Evolutionary conservation across 768 basidiomycete species (phyloP), one percentile per base, ranked within the genome.

Genomic region (Rhizopogon vesiculosus): DNA sequence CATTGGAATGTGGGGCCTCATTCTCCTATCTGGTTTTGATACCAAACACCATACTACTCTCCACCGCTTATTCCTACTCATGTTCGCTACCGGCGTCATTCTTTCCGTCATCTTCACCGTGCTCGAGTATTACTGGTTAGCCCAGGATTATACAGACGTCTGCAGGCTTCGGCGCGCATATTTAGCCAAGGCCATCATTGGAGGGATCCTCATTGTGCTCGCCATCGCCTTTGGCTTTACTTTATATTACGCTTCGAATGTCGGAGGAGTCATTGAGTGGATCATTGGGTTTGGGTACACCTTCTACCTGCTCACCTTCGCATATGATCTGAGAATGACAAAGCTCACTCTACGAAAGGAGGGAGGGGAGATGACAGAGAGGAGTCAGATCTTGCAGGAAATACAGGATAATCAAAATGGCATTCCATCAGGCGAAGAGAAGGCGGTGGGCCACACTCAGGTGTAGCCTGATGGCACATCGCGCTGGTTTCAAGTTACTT

Each of bases 221-320:
- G 81, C 85, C 22, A 78, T 89, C 58, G 85, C 75, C 7, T 91
- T 91, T 64, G 85, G 74, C 1, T 68, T 82, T 15, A 65, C 79
- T 9, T 63, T 87, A 2, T 84, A 71, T 60, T 61, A 65, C 9
- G 76, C 69, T 0, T 59, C 58, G 1, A 68, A 85, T 56, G 81
- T 72, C 0, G 86, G 81, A 66, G 85, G 81, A 80, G 68, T 90
- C 53, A 62, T 91, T 7, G 90, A 92, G 67, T 92, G 89, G 89
- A 63, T 68, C 0, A 87, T 92, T 48, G 78, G 80, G 3, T 84
- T 91, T 53, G 82, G 86, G 7, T 90, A 84, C 67, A 85, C 85
- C 5, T 77, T 88, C 60, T 91, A 87, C 67, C 71, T 90, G 41
- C 72, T 89, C 56, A 86, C 87, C 0, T 91, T 88, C 71, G 82